Evolutionary conservation across 2,329 filamentous ascomycete species (phyloP).

Genomic region (Teratosphaeria destructans): DNA sequence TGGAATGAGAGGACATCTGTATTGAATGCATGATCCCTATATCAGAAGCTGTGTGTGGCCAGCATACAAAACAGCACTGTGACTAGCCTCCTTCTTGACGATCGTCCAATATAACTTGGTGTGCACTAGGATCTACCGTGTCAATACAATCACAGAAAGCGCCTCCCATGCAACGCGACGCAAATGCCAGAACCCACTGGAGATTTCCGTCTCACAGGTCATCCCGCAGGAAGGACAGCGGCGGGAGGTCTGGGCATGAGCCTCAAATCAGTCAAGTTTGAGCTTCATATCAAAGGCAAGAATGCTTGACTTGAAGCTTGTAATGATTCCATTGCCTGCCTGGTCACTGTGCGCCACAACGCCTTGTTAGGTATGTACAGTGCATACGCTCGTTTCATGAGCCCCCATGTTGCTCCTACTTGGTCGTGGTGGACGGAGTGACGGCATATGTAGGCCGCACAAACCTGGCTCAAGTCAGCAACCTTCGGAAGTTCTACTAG

Average conservation of each 20-base stretch:
- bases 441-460: constrained; percentile 71
- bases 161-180: not conserved
- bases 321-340: not conserved
- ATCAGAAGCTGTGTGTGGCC: not conserved
- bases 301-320: not conserved
- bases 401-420: constrained; percentile 33
- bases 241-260: not conserved
- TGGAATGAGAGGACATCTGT: not conserved
- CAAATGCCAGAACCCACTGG: not conserved
- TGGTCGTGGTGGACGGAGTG: constrained; percentile 51
- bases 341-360: not conserved
- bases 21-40: not conserved
- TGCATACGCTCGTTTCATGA: not conserved
- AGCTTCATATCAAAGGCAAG: not conserved
- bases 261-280: not conserved
- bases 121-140: not conserved
- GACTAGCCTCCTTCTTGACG: not conserved
- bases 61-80: not conserved
- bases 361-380: not conserved
- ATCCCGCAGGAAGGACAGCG: not conserved
- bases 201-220: not conserved
- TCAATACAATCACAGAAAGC: not conserved
- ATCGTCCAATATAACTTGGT: not conserved
- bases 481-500: not conserved
- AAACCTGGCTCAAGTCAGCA: constrained; percentile 44